Conservation (phyloP, 176 grass and related monocot species). For the Cymbopogon citratus region DNA sequence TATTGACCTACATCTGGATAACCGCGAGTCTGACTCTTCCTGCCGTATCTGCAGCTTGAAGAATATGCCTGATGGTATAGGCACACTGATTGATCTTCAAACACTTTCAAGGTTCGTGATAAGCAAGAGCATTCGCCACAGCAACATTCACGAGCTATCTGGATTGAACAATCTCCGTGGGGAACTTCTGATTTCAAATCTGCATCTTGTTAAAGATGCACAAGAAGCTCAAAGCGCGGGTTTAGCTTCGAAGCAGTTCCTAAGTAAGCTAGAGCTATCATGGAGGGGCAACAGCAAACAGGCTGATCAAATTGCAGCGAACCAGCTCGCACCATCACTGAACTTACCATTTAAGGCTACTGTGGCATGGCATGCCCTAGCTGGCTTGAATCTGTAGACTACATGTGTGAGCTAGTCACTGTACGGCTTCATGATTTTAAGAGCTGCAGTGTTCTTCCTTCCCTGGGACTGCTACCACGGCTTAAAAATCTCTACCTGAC, state of each 20-base stretch:
- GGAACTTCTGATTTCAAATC: too few species aligned
- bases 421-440: conserved; percentile 8
- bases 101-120: too few species aligned
- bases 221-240: conserved; percentile 24
- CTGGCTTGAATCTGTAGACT: conserved; percentile 21
- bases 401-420: not conserved
- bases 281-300: not conserved
- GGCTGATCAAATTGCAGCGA: not conserved
- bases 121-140: too few species aligned
- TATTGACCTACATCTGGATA: too few species aligned
- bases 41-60: too few species aligned
- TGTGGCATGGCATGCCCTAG: not conserved
- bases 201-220: conserved; percentile 12
- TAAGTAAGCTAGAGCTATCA: conserved; percentile 32
- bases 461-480: conserved; percentile 22
- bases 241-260: conserved; percentile 23
- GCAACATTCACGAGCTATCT: too few species aligned
- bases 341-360: conserved; percentile 37
- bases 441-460: not conserved
- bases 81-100: too few species aligned
- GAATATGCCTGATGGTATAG: too few species aligned
- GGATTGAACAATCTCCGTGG: too few species aligned
- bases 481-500: conserved; percentile 25
- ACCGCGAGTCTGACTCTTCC: too few species aligned
- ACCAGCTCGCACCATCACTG: conserved; percentile 7